Evolutionary conservation across 2,329 filamentous ascomycete genomes (phyloP).

Genomic region (Elsinoe batatas): DNA sequence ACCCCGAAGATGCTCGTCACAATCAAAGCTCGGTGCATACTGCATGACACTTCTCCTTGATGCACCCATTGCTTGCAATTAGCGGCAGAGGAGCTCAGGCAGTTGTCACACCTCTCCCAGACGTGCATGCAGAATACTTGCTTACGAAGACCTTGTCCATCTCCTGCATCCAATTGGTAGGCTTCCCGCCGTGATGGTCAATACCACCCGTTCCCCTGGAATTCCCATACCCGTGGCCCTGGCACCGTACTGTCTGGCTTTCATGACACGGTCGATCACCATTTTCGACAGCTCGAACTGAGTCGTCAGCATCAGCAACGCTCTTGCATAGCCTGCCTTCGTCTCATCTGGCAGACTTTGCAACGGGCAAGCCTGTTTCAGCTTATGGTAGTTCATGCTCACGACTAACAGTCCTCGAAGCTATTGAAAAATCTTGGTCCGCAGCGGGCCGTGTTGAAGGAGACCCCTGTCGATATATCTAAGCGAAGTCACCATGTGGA

Average conservation of each 20-base stretch:
- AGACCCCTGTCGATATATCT: background rate
- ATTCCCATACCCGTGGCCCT: background rate
- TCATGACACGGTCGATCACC: background rate
- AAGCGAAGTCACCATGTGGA: background rate
- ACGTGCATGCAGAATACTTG: too few species aligned
- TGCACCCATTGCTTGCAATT: too few species aligned
- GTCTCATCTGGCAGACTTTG: background rate
- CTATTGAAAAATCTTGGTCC: slow-evolving; percentile 10
- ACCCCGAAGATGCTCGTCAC: too few species aligned
- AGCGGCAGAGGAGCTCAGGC: too few species aligned
- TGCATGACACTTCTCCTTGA: too few species aligned
- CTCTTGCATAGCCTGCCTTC: background rate
- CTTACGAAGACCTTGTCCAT: too few species aligned
- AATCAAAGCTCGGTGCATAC: too few species aligned
- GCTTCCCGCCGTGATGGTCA: too few species aligned
- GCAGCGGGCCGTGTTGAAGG: background rate
- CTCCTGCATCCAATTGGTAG: too few species aligned
- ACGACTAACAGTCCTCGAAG: background rate
- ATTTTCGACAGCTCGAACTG: background rate
- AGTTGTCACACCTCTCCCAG: too few species aligned
- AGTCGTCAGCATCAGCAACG: background rate
- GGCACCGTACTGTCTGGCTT: background rate
- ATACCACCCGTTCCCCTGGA: too few species aligned
- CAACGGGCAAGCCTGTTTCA: background rate
- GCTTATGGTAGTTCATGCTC: too few species aligned